Conservation (phyloP, 441 rosid species). For the Pelargonium australe region DNA sequence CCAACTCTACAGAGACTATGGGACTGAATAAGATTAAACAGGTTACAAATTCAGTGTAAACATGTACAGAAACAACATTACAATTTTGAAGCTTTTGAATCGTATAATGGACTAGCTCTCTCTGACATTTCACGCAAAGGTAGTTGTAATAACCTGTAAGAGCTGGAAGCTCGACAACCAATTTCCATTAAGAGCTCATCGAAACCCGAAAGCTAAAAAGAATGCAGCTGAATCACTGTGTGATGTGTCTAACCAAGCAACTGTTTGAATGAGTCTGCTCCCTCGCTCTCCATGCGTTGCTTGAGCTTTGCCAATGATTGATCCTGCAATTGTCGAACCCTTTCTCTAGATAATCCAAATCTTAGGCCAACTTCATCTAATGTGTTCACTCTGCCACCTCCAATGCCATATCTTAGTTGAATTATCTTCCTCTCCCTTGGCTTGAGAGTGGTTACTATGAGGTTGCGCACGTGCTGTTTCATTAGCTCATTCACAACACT, state of each 20-base stretch:
- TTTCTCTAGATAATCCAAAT: slow-evolving; percentile 62
- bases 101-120: not conserved
- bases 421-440: slow-evolving; percentile 70
- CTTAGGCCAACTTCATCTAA: slow-evolving; percentile 59
- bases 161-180: not conserved
- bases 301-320: slow-evolving; percentile 67
- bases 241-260: slow-evolving; percentile 51
- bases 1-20: not conserved
- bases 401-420: slow-evolving; percentile 67
- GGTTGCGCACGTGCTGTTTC: slow-evolving; percentile 59
- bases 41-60: not conserved
- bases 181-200: not conserved
- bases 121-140: not conserved
- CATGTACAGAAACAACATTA: slow-evolving; percentile 9
- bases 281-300: slow-evolving; percentile 51
- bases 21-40: not conserved
- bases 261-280: slow-evolving; percentile 50
- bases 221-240: not conserved
- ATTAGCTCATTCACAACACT: slow-evolving; percentile 57
- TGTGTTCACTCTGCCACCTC: slow-evolving; percentile 51
- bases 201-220: not conserved
- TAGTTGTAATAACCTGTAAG: not conserved
- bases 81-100: slow-evolving; percentile 5
- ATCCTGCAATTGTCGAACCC: slow-evolving; percentile 74
- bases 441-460: slow-evolving; percentile 41